phyloP scores from a whole-genome alignment of 129 eudicot genomes.

The Flaveria linearis region DNA sequence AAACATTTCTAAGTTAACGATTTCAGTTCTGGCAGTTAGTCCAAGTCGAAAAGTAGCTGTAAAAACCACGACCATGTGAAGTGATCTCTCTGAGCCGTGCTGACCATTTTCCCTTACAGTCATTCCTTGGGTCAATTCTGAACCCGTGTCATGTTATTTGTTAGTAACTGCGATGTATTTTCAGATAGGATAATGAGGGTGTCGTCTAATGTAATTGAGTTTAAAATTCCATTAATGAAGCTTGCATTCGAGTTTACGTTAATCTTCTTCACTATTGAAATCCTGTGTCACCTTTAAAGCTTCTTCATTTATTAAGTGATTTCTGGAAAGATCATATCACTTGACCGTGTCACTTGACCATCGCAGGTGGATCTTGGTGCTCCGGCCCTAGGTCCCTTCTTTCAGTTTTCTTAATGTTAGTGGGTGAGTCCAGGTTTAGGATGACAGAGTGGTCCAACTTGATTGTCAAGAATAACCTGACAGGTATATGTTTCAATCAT shows the following conservation, averaged over 20 bases:
- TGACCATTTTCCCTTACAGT: conserved; percentile 14
- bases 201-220: conserved; percentile 12
- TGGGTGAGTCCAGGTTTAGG: no score
- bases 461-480: no score
- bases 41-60: conserved; percentile 13
- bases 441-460: no score
- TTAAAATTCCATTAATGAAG: not conserved
- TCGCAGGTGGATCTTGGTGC: no score
- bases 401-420: no score
- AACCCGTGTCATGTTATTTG: conserved; percentile 19
- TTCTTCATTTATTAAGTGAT: no score
- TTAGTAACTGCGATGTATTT: conserved; percentile 23
- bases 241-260: not conserved
- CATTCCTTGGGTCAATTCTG: conserved; percentile 19
- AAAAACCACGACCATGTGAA: conserved; percentile 22
- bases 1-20: conserved; percentile 21
- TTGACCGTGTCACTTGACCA: no score
- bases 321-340: no score
- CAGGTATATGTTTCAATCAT: no score
- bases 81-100: conserved; percentile 20
- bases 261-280: not conserved
- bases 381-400: no score
- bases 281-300: not conserved
- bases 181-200: conserved; percentile 38
- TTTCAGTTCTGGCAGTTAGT: conserved; percentile 1